These are phyloP conservation scores for Zopfochytrium polystomum DNA, from an alignment of 371 early-diverging fungal species.

Conservation along the genomic window DNA sequence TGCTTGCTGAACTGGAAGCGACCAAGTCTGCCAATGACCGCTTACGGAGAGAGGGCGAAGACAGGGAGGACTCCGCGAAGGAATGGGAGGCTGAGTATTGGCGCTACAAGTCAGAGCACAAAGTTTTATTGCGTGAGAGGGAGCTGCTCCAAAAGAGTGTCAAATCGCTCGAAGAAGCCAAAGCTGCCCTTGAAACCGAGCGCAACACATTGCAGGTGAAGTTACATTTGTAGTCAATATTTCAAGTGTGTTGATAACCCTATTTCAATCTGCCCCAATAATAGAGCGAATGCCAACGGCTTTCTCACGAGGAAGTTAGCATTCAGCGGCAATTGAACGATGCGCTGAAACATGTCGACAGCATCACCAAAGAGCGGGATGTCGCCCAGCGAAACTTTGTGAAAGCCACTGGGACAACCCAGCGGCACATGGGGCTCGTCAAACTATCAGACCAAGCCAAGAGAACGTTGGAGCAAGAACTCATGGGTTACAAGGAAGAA, in stretches of 20 bases:
- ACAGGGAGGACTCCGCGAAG: not conserved
- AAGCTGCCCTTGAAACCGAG: conserved; percentile 43
- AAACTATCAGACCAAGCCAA: conserved; percentile 38
- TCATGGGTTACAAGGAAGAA: conserved; percentile 39
- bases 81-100: conserved; percentile 36
- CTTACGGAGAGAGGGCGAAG: not conserved
- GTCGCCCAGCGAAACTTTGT: conserved; percentile 35
- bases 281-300: conserved; percentile 27
- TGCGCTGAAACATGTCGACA: conserved; percentile 20
- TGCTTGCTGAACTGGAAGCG: conserved; percentile 10
- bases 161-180: conserved; percentile 42
- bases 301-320: conserved; percentile 30
- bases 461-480: conserved; percentile 42
- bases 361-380: conserved; percentile 35
- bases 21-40: not conserved
- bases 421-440: conserved; percentile 33
- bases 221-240: not conserved
- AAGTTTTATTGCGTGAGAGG: conserved; percentile 34
- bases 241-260: not conserved
- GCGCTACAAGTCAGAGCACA: conserved; percentile 36
- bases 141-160: conserved; percentile 43
- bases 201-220: conserved; percentile 32
- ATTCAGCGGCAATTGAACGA: conserved; percentile 20
- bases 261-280: not conserved
- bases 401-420: conserved; percentile 34